phyloP scores from a whole-genome alignment of 495 filamentous ascomycete genomes.

The Hypoxylon cercidicola region DNA sequence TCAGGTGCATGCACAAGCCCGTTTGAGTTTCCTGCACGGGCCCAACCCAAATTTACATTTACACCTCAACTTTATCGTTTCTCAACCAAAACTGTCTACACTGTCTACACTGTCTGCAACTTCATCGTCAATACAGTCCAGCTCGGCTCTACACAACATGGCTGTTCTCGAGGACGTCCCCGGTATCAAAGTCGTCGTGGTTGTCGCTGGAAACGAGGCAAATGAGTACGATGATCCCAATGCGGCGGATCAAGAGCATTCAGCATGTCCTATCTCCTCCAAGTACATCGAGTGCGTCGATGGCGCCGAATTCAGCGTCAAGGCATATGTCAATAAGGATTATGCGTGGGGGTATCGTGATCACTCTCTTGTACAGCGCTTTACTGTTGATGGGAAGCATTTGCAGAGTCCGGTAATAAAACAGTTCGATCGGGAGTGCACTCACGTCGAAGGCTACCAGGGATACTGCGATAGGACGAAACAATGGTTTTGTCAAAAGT shows the following conservation, averaged over 20 bases:
- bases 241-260: slow-evolving; percentile 6
- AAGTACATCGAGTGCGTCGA: slow-evolving; percentile 50
- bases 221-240: slow-evolving; percentile 47
- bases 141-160: slow-evolving; percentile 34
- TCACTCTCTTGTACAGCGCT: not conserved
- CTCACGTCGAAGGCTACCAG: not conserved
- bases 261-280: slow-evolving; percentile 11
- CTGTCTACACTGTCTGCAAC: not conserved
- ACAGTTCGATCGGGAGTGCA: too few species aligned
- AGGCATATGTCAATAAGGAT: not conserved
- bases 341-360: slow-evolving; percentile 25
- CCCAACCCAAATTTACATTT: too few species aligned
- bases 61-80: not conserved
- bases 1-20: too few species aligned
- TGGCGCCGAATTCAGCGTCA: slow-evolving; percentile 43
- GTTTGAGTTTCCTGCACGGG: too few species aligned
- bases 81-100: not conserved
- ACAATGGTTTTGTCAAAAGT: slow-evolving; percentile 22
- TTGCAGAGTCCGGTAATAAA: not conserved
- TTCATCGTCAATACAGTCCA: not conserved
- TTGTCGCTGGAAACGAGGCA: slow-evolving; percentile 34
- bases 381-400: slow-evolving; percentile 23
- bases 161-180: slow-evolving; percentile 46
- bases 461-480: not conserved
- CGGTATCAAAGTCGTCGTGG: slow-evolving; percentile 44